Base-by-base conservation (phyloP, 257 asterid genomes). In the Vinca minor region DNA sequence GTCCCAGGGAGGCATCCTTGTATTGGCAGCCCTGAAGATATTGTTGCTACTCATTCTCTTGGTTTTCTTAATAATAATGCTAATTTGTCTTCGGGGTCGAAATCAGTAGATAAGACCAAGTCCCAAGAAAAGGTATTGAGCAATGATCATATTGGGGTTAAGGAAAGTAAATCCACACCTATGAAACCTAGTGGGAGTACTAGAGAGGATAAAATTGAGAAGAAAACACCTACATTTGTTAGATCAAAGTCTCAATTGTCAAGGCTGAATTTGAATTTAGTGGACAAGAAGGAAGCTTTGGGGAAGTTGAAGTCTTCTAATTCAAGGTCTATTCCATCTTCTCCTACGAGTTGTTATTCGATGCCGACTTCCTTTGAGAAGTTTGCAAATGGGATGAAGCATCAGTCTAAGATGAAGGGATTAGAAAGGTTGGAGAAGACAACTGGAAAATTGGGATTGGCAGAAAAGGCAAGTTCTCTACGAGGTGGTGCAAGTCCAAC, bases 1-100 rank as follows among this genome's bases (percentile, higher is more conserved):
- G 75, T 85, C 31, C 96, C 96, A 0, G 98, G 98, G 18, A 83
- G 98, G 4, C 98, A 93, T 72, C 98, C 98, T 13, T 93, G 98
- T 71, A 86, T 93, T 18, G 98, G 97, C 18, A 93, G 84, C 46
- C 98, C 98, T 31, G 91, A 87, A 65, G 98, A 93, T 78, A 82
- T 93, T 54, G 94, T 85, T 63, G 97, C 97, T 3, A 85, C 96
- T 39, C 96, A 85, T 72, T 81, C 97, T 57, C 69, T 87, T 75
- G 95, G 95, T 2, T 93, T 93, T 68, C 88, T 93, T 15, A 87
- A 77, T 60, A 79, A 75, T 48, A 81, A 78, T 80, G 82, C 46
- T 21, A 76, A 72, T 71, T 65, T 82, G 36, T 76, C 94, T 36
- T 70, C 79, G 8, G 67, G 71, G 57, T 68, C 85, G 5, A 85